Base-by-base conservation (phyloP, 371 early-diverging fungal species). In the Basidiobolus meristosporus region DNA sequence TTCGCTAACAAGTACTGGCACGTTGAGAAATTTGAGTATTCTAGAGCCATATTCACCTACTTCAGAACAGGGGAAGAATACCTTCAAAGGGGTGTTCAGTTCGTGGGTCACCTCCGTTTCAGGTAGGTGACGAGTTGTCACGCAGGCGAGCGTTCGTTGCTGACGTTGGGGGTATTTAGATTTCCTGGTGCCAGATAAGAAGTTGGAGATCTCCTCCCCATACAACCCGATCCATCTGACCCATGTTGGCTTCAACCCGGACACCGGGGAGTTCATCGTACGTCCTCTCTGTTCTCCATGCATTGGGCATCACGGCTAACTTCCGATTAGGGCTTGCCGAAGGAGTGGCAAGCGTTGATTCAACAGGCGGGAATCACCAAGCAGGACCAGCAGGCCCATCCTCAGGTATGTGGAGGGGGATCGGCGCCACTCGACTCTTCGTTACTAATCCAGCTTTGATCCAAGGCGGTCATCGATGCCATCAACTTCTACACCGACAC, bases 191-290 rank as follows among this genome's bases (percentile, higher is more conserved):
- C 26, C 69, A 36, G 69, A 70, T 48, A 80, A 77, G 49, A 80
- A 79, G 51, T 70, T 81, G 48, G 87, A 82, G 51, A 96, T 96
- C 41, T 91, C 92, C 4, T 77, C 82, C 9, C 97, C 97, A 9
- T 96, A 88, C 58, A 93, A 93, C 53, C 86, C 93, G 12, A 80
- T 90, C 29, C 97, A 96, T 57, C 67, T 92, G 42, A 90, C 90
- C 11, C 98, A 90, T 51, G 90, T 89, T 44, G 91, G 91, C 4
- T 87, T 82, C 54, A 77, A 87, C 60, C 64, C 76, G 16, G 76
- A 79, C 31, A 84, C 91, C n/a, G 90, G 90, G 44, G 85, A 84
- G 60, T 89, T 88, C 47, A 85, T 85, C 35, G 73, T 74, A 62
- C 44, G 59, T 52, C 7, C 19, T 42, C 29, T 22, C 20, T n/a